These are phyloP conservation scores for Botrytis hyacinthi DNA, from an alignment of 2,329 filamentous ascomycete species.

Conservation along the genomic window DNA sequence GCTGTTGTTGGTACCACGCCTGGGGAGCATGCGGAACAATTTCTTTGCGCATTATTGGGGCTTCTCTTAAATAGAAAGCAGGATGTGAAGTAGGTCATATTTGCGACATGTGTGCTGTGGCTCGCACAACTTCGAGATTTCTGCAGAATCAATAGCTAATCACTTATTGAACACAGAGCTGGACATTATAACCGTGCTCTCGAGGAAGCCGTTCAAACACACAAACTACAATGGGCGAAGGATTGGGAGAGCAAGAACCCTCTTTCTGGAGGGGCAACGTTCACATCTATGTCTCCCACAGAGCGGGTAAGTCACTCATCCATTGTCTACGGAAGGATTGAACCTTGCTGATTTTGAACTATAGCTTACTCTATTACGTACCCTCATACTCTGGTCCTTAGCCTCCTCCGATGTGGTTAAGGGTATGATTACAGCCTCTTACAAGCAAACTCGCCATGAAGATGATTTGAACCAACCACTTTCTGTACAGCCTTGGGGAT, in stretches of 20 bases:
- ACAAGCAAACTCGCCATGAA: slow-evolving; percentile 82
- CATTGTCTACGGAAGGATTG: not conserved
- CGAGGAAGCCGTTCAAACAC: slow-evolving; percentile 84
- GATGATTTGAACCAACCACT: slow-evolving; percentile 79
- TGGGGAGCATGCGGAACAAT: slow-evolving; percentile 79
- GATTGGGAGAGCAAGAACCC: slow-evolving; percentile 83
- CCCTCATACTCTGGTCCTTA: slow-evolving; percentile 83
- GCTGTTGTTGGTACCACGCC: slow-evolving; percentile 76
- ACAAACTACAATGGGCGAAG: slow-evolving; percentile 84
- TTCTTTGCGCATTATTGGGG: slow-evolving; percentile 85
- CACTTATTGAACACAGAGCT: slow-evolving; percentile 54
- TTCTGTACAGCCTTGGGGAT: slow-evolving; percentile 87
- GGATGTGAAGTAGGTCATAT: slow-evolving; percentile 81
- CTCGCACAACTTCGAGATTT: not conserved
- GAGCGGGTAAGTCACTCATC: slow-evolving; percentile 64
- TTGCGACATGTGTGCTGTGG: not conserved
- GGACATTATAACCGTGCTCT: slow-evolving; percentile 91
- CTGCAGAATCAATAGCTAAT: slow-evolving; percentile 22
- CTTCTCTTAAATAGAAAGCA: slow-evolving; percentile 96
- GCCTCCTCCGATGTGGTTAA: slow-evolving; percentile 83
- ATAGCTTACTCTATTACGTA: slow-evolving; percentile 42
- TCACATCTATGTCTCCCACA: slow-evolving; percentile 76
- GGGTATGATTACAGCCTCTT: slow-evolving; percentile 77
- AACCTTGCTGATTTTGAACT: slow-evolving; percentile 4
- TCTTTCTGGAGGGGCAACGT: slow-evolving; percentile 74